Conservation (phyloP, 768 basidiomycete genomes). For the Rhizopogon rudus region DNA sequence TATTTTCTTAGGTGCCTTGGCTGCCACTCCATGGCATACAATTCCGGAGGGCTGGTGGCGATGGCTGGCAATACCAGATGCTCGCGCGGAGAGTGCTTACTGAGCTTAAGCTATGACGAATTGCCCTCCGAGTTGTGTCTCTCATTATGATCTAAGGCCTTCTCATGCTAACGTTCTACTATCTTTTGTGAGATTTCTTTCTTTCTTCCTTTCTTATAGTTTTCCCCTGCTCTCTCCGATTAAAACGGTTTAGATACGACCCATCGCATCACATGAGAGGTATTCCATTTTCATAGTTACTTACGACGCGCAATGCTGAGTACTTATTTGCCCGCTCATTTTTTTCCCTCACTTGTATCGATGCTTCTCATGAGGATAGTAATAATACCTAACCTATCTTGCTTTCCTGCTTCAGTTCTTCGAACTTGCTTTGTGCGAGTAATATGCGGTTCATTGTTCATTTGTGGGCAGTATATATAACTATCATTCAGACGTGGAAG, state of each 20-base stretch:
- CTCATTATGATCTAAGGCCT: conserved; percentile 2
- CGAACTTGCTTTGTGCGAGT: background rate
- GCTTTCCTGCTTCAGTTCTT: background rate
- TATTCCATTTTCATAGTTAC: background rate
- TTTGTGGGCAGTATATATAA: no score
- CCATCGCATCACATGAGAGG: background rate
- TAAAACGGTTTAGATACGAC: conserved; percentile 4
- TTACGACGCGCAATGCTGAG: background rate
- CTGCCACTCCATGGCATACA: conserved; percentile 93
- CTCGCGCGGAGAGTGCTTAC: conserved; percentile 84
- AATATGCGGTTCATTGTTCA: no score
- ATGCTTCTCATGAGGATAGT: conserved; percentile 7
- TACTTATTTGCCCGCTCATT: conserved; percentile 6
- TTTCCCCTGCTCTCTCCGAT: background rate
- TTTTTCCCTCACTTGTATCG: conserved; percentile 5
- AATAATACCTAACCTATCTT: conserved; percentile 7
- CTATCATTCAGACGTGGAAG: no score
- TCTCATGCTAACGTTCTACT: conserved; percentile 13
- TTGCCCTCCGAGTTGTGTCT: background rate
- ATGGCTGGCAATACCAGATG: conserved; percentile 98
- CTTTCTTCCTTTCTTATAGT: conserved; percentile 2
- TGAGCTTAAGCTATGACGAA: conserved; percentile 73
- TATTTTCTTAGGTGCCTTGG: conserved; percentile 70
- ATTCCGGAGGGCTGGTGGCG: conserved; percentile 85
- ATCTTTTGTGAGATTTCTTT: conserved; percentile 17